Conservation (phyloP, 306 rosid species). For the Cicer arietinum region DNA sequence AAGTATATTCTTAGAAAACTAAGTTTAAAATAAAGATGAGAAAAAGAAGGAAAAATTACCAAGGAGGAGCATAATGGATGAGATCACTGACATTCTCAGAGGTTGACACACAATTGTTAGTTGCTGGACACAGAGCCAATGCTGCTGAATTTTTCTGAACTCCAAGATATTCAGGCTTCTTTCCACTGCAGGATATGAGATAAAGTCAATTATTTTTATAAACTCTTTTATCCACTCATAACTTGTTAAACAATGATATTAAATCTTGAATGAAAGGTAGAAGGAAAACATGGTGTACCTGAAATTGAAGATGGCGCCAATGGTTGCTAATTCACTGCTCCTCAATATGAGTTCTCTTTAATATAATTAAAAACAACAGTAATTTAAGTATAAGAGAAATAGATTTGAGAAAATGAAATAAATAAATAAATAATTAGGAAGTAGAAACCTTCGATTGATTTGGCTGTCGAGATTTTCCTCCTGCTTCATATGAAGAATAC, state of each 20-base stretch:
- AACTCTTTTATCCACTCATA: too few species aligned
- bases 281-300: constrained; percentile 47
- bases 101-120: constrained; percentile 88
- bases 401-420: constrained; percentile 7
- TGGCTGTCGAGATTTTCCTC: neutral
- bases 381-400: constrained; percentile 7
- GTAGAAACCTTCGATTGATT: constrained; percentile 41
- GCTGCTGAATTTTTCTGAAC: constrained; percentile 80
- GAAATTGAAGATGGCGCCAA: constrained; percentile 82
- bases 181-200: constrained; percentile 61
- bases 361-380: neutral
- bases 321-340: constrained; percentile 82
- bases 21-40: neutral
- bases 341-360: constrained; percentile 67
- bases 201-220: neutral
- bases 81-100: constrained; percentile 79
- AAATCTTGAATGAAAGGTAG: too few species aligned
- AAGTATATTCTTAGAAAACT: neutral
- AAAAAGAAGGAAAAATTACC: constrained; percentile 54
- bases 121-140: constrained; percentile 93
- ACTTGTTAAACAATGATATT: too few species aligned
- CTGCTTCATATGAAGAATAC: neutral
- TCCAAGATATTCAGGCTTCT: constrained; percentile 89
- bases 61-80: constrained; percentile 89
- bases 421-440: neutral